Base-by-base conservation (phyloP, 2,329 filamentous ascomycete species). In the Aspergillus alliaceus region DNA sequence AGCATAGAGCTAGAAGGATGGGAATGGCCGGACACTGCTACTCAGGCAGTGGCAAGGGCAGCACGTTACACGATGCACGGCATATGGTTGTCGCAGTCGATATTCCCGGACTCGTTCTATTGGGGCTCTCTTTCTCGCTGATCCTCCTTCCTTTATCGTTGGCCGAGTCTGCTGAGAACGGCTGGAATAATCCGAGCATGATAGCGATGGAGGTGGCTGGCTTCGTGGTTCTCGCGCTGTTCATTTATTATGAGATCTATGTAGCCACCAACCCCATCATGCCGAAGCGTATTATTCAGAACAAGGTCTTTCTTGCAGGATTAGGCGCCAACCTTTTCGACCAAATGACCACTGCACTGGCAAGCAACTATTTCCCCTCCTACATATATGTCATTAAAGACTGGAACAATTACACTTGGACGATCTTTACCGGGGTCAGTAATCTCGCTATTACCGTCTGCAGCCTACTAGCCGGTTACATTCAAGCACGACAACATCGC, bases 71-170 rank as follows among this genome's bases (percentile, higher is more conserved):
- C 6, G 15, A 20, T 7, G n/a, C 32, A 12, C 20, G 32, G 53
- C 72, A 81, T n/a, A 65, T 86, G 86, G 67, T 65, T 77, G 72
- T 81, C 32, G 81, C 88, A 62, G 84, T 89, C 57, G 86, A 89
- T 65, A 63, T 75, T 74, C 27, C 61, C 62, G 66, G 32, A 37
- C n/a, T 51, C 20, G n/a, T 57, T 6, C 47, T 34, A 3, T 59
- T 69, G 6, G 64, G 64, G 1, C 39, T 60, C 4, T 51, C 29
- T 3, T 58, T 53, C 31, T 60, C 51, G 7, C 51, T 90, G 67
- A 77, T 89, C 2, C n/a, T 47, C 6, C 78, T 90, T n/a, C 84
- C 86, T 0, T 86, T 90, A 71, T 83, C 75, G 22, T 77, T 90
- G 8, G 73, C 76, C 53, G 51, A 62, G 9, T 67, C 62, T 20